Conservation (phyloP, 352 stramenopile genomes). For the Phytophthora colocasiae region DNA sequence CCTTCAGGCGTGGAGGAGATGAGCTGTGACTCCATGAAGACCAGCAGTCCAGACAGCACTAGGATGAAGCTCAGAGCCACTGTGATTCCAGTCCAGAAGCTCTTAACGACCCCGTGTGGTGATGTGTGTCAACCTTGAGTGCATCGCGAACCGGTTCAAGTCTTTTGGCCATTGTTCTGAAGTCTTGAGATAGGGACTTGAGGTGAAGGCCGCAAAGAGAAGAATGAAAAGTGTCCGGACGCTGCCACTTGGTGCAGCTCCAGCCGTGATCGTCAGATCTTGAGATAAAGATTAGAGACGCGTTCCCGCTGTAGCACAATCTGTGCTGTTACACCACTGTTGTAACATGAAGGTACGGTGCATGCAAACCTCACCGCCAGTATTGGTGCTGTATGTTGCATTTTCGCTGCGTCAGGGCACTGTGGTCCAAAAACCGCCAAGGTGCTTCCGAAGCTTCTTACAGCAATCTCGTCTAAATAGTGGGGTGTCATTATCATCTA, state of each 20-base stretch:
- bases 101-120: constrained; percentile 1
- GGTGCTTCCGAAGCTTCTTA: too few relatives aligned
- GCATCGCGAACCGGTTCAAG: constrained; percentile 1
- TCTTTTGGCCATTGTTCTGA: background rate
- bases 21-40: constrained; percentile 15
- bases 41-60: constrained; percentile 8
- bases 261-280: background rate
- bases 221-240: constrained; percentile 7
- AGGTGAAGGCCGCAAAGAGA: background rate
- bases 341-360: too few relatives aligned
- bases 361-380: too few relatives aligned
- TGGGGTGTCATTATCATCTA: too few relatives aligned
- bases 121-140: constrained; percentile 1
- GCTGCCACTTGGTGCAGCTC: background rate
- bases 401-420: too few relatives aligned
- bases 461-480: too few relatives aligned
- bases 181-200: background rate
- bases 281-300: background rate
- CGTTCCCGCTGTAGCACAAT: too few relatives aligned
- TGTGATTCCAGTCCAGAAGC: constrained; percentile 3
- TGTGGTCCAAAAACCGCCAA: too few relatives aligned
- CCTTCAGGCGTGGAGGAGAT: constrained; percentile 2
- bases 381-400: too few relatives aligned
- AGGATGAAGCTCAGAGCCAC: constrained; percentile 5
- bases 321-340: too few relatives aligned